Evolutionary conservation across 2,329 filamentous ascomycete genomes (phyloP).

Genomic region (Alternaria alternata): DNA sequence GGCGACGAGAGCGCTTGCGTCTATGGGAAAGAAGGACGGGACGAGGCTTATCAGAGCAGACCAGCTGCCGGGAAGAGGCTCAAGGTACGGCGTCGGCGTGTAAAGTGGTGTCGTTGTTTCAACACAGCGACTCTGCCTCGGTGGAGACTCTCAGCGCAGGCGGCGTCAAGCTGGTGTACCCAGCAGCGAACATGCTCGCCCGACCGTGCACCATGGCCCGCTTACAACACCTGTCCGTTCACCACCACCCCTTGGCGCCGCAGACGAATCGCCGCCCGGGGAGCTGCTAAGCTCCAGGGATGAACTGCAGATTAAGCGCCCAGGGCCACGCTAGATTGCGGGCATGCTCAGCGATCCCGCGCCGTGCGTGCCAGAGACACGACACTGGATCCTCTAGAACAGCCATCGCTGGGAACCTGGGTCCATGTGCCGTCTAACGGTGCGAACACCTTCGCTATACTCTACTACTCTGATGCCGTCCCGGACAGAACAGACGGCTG

Average conservation of each 20-base stretch:
- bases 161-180: constrained; percentile 14
- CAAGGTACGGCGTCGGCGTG: constrained; percentile 12
- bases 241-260: constrained; percentile 14
- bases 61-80: constrained; percentile 32
- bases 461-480: neutral
- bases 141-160: constrained; percentile 17
- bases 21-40: constrained; percentile 17
- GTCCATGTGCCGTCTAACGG: neutral
- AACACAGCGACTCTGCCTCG: constrained; percentile 19
- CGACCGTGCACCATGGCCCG: constrained; percentile 14
- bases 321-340: constrained; percentile 14
- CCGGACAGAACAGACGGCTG: neutral
- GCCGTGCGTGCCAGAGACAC: constrained; percentile 22
- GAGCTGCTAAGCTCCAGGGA: constrained; percentile 15
- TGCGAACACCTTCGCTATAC: neutral
- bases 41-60: constrained; percentile 30
- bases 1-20: constrained; percentile 27
- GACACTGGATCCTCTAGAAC: constrained; percentile 21
- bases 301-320: constrained; percentile 25
- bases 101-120: constrained; percentile 26
- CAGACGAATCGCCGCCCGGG: constrained; percentile 17
- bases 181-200: constrained; percentile 18
- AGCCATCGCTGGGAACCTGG: constrained; percentile 1
- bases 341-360: constrained; percentile 18
- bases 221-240: constrained; percentile 21